phyloP scores from a whole-genome alignment of 805 yeast species.

The Ogataea nitratoaversa region DNA sequence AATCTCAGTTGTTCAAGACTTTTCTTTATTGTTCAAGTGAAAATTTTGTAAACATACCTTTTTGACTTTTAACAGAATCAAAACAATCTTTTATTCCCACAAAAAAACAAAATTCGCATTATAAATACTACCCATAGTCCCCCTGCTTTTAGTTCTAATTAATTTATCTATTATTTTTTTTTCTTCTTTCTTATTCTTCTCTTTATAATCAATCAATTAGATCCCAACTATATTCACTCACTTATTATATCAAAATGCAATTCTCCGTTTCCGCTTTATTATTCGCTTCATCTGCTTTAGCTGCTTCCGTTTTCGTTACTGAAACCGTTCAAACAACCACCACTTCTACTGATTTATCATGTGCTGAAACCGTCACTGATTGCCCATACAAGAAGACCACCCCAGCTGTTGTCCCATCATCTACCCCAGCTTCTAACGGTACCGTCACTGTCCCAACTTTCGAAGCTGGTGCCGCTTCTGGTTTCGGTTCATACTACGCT shows the following conservation, averaged over 20 bases:
- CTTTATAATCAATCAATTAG: slow-evolving; percentile 2
- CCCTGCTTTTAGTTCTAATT: too few relatives aligned
- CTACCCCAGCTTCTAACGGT: slow-evolving; percentile 23
- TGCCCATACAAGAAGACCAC: slow-evolving; percentile 14
- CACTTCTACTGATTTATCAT: slow-evolving; percentile 37
- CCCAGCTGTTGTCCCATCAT: slow-evolving; percentile 20
- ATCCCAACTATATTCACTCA: slow-evolving; percentile 27
- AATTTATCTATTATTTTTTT: too few relatives aligned
- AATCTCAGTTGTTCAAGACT: too few relatives aligned
- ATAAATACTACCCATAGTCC: too few relatives aligned
- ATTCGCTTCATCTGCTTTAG: slow-evolving; percentile 36
- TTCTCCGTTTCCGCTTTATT: slow-evolving; percentile 39
- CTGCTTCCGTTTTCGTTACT: slow-evolving; percentile 28
- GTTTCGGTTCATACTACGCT: too few relatives aligned
- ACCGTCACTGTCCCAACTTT: slow-evolving; percentile 25
- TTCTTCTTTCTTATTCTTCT: too few relatives aligned
- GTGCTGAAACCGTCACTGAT: slow-evolving; percentile 34
- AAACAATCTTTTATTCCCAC: too few relatives aligned
- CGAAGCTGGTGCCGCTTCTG: too few relatives aligned
- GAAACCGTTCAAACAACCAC: slow-evolving; percentile 33
- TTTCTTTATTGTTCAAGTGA: too few relatives aligned
- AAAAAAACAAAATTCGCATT: too few relatives aligned
- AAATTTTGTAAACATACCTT: too few relatives aligned
- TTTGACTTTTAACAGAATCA: too few relatives aligned
- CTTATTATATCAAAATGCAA: slow-evolving; percentile 35